Evolutionary conservation across 2,329 filamentous ascomycete genomes (phyloP).

Genomic region (Hymenoscyphus linearis): DNA sequence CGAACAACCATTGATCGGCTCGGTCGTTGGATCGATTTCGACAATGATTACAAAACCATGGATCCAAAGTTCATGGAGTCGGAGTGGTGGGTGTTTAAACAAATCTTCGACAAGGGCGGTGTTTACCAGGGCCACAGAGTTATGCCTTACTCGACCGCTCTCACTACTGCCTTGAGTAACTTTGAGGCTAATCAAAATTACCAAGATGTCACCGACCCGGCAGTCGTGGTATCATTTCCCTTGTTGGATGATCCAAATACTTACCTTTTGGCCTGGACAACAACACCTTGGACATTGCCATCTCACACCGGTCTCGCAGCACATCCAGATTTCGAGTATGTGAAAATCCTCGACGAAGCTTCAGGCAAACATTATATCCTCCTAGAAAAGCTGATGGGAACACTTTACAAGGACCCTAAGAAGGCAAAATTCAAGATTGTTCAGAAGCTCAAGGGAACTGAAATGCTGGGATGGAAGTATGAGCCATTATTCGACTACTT

Average conservation of each 20-base stretch:
- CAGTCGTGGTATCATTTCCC: constrained; percentile 83
- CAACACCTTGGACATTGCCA: constrained; percentile 81
- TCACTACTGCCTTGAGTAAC: constrained; percentile 86
- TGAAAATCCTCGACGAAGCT: constrained; percentile 79
- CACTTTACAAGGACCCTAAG: constrained; percentile 90
- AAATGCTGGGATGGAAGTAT: constrained; percentile 80
- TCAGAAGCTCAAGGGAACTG: constrained; percentile 72
- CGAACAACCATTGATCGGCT: constrained; percentile 79
- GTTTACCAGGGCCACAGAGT: constrained; percentile 89
- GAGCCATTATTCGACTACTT: constrained; percentile 87
- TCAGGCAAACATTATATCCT: constrained; percentile 81
- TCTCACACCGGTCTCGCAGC: constrained; percentile 74
- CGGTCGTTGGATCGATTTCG: constrained; percentile 95
- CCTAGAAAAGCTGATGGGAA: constrained; percentile 73
- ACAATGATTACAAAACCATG: constrained; percentile 98
- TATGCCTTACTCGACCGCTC: constrained; percentile 90
- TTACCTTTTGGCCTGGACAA: constrained; percentile 80
- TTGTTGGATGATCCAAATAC: constrained; percentile 72
- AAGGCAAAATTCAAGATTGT: constrained; percentile 88
- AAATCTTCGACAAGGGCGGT: constrained; percentile 80
- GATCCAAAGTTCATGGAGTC: constrained; percentile 94
- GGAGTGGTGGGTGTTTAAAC: constrained; percentile 95
- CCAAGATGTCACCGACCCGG: constrained; percentile 86
- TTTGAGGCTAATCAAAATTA: constrained; percentile 95
- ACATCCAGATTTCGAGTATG: constrained; percentile 78